These are phyloP conservation scores for Oryza australiensis DNA, from an alignment of 176 grass and related monocot genomes.

Conservation along the genomic window DNA sequence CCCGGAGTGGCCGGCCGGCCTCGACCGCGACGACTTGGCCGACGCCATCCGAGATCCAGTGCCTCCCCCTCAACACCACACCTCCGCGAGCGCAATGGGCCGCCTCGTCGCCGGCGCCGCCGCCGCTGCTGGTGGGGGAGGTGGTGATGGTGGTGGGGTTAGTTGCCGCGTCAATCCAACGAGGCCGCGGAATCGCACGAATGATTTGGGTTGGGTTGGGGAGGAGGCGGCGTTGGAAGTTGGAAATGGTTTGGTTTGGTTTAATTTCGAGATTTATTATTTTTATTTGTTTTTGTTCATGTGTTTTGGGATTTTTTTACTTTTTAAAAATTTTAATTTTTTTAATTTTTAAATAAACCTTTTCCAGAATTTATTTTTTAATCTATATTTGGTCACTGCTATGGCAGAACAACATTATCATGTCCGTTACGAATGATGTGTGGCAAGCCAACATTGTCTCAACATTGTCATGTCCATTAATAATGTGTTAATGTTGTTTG, in stretches of 20 bases:
- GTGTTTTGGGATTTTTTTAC: too few species aligned
- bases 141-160: background rate
- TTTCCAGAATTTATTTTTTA: too few species aligned
- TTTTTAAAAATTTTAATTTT: too few species aligned
- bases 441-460: too few species aligned
- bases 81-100: background rate
- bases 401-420: too few species aligned
- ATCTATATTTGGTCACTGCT: too few species aligned
- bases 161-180: background rate
- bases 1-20: conserved; percentile 68
- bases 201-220: background rate
- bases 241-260: background rate
- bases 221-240: background rate
- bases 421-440: too few species aligned
- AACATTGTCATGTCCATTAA: too few species aligned
- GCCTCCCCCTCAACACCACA: background rate
- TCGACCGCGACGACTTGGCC: conserved; percentile 79
- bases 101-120: background rate
- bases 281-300: background rate
- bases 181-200: background rate
- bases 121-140: background rate
- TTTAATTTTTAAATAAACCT: too few species aligned
- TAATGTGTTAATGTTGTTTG: too few species aligned
- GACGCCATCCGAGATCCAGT: conserved; percentile 70
- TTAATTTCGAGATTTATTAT: background rate